These are phyloP conservation scores for Amphirosellinia nigrospora DNA, from an alignment of 495 filamentous ascomycete species.

Conservation along the genomic window DNA sequence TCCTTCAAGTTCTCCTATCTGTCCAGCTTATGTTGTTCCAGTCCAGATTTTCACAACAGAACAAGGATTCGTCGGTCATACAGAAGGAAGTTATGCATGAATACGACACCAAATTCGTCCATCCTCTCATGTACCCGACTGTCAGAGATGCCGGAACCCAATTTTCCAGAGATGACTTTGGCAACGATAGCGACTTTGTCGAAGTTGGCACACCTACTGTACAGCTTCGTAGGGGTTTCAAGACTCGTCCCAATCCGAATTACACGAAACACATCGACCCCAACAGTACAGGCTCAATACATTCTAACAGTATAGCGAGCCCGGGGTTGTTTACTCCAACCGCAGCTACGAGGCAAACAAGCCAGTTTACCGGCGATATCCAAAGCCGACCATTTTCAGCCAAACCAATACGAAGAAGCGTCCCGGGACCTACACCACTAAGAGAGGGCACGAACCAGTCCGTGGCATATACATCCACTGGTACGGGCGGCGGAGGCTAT, in stretches of 20 bases:
- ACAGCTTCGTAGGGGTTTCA: constrained; percentile 79
- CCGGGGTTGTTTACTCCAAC: constrained; percentile 43
- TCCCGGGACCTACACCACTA: constrained; percentile 34
- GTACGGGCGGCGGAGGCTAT: constrained; percentile 65
- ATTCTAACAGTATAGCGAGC: constrained; percentile 29
- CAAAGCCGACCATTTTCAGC: constrained; percentile 28
- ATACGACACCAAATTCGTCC: constrained; percentile 95
- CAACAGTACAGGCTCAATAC: constrained; percentile 49
- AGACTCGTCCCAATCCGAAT: constrained; percentile 85
- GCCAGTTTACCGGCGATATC: constrained; percentile 30
- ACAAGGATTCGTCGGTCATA: constrained; percentile 81
- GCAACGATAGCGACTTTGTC: constrained; percentile 61
- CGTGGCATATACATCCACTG: constrained; percentile 28
- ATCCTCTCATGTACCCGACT: constrained; percentile 80
- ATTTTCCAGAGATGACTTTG: constrained; percentile 55
- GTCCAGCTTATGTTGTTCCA: constrained; percentile 76
- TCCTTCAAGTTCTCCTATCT: constrained; percentile 74
- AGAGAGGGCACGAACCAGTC: constrained; percentile 25
- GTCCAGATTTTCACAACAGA: constrained; percentile 76
- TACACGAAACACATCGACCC: constrained; percentile 82
- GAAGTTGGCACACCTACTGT: constrained; percentile 78
- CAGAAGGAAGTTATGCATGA: constrained; percentile 92
- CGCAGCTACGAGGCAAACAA: constrained; percentile 30
- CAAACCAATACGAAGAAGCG: constrained; percentile 29
- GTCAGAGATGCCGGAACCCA: constrained; percentile 87